Conservation (phyloP, 2,329 filamentous ascomycete genomes). For the Paraphaeosphaeria sporulosa region DNA sequence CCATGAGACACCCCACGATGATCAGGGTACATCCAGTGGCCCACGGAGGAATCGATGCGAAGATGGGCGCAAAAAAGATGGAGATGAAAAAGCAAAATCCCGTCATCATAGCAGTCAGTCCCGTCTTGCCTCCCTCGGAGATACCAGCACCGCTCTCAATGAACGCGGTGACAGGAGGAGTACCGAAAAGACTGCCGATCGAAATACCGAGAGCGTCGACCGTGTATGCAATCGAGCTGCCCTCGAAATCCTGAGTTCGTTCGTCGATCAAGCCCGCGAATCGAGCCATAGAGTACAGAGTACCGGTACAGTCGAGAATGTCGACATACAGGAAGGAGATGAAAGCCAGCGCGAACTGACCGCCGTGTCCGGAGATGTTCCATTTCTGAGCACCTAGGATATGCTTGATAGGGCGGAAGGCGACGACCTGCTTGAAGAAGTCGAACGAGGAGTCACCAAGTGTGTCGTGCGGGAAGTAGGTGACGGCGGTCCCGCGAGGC, state of each 20-base stretch:
- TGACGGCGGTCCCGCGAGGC: constrained; percentile 78
- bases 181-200: constrained; percentile 79
- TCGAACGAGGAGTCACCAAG: constrained; percentile 76
- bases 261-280: constrained; percentile 83
- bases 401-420: constrained; percentile 78
- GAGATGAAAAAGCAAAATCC: constrained; percentile 81
- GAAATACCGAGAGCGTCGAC: constrained; percentile 84
- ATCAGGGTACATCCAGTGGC: constrained; percentile 88
- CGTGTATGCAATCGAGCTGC: constrained; percentile 82
- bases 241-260: constrained; percentile 85
- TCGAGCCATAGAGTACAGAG: constrained; percentile 87
- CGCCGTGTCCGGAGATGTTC: constrained; percentile 71
- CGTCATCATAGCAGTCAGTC: constrained; percentile 79
- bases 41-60: constrained; percentile 88
- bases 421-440: constrained; percentile 88
- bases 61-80: constrained; percentile 89
- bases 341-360: constrained; percentile 82
- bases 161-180: constrained; percentile 83
- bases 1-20: constrained; percentile 89
- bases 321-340: constrained; percentile 92
- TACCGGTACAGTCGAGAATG: constrained; percentile 86
- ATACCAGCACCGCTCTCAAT: constrained; percentile 91
- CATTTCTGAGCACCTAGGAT: constrained; percentile 77
- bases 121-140: constrained; percentile 84
- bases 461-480: constrained; percentile 78